Evolutionary conservation across 2,329 filamentous ascomycete genomes (phyloP), one percentile per base, ranked within the genome.

Genomic region (Cladosporium sp.): DNA sequence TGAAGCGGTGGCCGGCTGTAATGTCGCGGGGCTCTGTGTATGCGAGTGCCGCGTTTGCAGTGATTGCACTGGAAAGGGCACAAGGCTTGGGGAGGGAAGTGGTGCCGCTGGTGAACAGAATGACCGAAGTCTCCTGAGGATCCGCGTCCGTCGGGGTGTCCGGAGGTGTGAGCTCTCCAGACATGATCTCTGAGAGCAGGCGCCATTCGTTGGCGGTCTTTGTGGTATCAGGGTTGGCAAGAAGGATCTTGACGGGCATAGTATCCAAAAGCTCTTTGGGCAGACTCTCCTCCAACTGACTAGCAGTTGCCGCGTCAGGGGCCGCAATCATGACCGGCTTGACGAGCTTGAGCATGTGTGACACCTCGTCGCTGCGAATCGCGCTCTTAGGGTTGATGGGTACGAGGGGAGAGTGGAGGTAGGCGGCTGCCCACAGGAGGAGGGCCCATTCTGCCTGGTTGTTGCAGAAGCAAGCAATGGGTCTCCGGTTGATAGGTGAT

Each of bases 81-180:
- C 74, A 76, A 44, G 70, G 74, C 58, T 78, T 78, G 4, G 75
- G 73, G 0, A 69, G 60, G 5, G 72, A 73, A 0, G 74, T 77
- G n/a, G 74, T 78, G 16, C 75, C 75, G 56, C 74, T 77, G 16
- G 74, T 77, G 61, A 77, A 77, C 32, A 77, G 64, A 44, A 77
- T 69, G 40, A 76, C 63, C 4, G 69, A 68, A 6, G 60, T 66
- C 45, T 67, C 62, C 32, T 59, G 46, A n/a, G 62, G 56, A 38
- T 58, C 55, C 13, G 64, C 55, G 4, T 61, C 58, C 28, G 64
- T 62, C 28, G 64, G 64, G 16, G 64, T 65, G 43, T 66, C 61
- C 35, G 64, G 64, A 33, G 64, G 63, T 4, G 64, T 62, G 4
- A 57, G 59, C 14, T 66, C 64, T 7, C 60, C 64, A 16, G 61